A percentile compares a stretch with the other conserved stretches of the same genome.
These are phyloP conservation scores for Apiospora phragmitis DNA, from an alignment of 2,329 filamentous ascomycete species.

Conservation along the genomic window DNA sequence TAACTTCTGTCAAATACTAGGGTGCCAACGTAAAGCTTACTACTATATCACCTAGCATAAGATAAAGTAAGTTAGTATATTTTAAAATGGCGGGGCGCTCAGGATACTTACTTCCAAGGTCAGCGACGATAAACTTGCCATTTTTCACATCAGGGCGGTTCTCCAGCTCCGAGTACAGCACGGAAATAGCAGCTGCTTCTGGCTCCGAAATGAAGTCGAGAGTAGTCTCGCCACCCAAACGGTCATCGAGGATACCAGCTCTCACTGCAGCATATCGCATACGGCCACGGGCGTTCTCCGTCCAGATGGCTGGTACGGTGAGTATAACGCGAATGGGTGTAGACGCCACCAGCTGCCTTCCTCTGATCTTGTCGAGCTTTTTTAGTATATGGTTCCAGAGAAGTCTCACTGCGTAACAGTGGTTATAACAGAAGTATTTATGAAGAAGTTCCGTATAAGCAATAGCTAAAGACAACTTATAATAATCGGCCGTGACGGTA, in stretches of 20 bases:
- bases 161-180: conserved; percentile 28
- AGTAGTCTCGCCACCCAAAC: conserved; percentile 29
- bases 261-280: conserved; percentile 37
- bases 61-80: background rate
- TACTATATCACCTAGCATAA: conserved; percentile 25
- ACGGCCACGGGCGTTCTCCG: conserved; percentile 24
- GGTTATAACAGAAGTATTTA: background rate
- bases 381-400: background rate
- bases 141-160: conserved; percentile 23
- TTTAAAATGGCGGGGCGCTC: too few species aligned
- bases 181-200: conserved; percentile 44
- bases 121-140: conserved; percentile 27
- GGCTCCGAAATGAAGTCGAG: conserved; percentile 43
- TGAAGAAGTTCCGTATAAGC: too few species aligned
- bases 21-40: background rate
- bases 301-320: background rate
- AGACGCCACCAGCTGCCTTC: background rate
- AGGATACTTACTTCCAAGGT: conserved; percentile 24
- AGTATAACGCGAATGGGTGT: background rate
- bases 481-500: background rate
- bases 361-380: background rate
- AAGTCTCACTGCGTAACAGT: background rate
- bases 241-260: conserved; percentile 37
- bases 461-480: background rate
- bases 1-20: background rate